A percentile compares a stretch with the other conserved stretches of the same genome.
phyloP scores from a whole-genome alignment of 371 early-diverging fungal genomes.

The Mortierella sp. region DNA sequence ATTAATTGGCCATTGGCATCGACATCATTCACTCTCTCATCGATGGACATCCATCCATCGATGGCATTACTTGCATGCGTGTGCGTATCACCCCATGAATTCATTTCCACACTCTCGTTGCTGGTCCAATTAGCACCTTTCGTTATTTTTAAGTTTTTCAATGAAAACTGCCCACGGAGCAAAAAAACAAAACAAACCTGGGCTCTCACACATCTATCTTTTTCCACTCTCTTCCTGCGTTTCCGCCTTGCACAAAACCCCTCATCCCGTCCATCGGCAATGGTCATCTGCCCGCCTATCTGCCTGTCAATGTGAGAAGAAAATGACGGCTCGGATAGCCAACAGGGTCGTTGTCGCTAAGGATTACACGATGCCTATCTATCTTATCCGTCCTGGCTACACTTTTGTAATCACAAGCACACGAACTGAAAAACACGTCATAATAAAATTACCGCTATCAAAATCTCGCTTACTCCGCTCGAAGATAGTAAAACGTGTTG shows the following conservation, averaged over 20 bases:
- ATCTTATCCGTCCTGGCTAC: constrained; percentile 3
- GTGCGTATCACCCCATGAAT: too few species aligned
- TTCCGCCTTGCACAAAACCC: background rate
- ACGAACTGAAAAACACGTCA: background rate
- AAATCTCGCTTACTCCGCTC: too few species aligned
- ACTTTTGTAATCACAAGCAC: background rate
- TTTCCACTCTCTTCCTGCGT: background rate
- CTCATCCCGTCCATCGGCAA: background rate
- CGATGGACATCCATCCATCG: background rate
- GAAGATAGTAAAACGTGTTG: background rate
- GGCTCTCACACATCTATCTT: background rate
- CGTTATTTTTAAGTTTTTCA: constrained; percentile 9
- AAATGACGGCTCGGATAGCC: background rate
- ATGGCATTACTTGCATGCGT: too few species aligned
- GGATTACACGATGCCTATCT: constrained; percentile 1
- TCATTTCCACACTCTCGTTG: too few species aligned
- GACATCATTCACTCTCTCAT: background rate
- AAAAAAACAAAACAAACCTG: background rate
- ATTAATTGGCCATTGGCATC: background rate
- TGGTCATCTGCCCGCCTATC: background rate
- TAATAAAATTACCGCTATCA: too few species aligned
- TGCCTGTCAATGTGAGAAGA: too few species aligned
- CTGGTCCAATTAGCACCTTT: background rate
- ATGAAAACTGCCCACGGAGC: constrained; percentile 7
- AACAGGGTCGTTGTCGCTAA: too few species aligned